Percentiles rank a stretch among this genome's conserved stretches.
phyloP scores from a whole-genome alignment of 1,284 basidiomycete genomes.

The Puccinia horiana region DNA sequence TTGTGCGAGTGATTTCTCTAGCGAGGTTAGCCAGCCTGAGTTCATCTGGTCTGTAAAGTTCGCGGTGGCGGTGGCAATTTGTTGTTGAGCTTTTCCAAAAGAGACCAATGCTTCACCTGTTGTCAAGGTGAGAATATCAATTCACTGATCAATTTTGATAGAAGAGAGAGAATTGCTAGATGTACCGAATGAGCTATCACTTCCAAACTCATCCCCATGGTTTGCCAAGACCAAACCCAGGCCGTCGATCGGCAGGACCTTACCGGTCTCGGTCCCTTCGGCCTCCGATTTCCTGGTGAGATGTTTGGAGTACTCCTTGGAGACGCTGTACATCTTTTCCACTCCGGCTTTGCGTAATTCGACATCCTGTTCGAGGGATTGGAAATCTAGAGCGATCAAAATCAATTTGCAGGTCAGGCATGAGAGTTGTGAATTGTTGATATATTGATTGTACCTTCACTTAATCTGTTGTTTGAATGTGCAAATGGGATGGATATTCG shows the following conservation, averaged over 20 bases:
- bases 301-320: slow-evolving; percentile 49
- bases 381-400: slow-evolving; percentile 30
- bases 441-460: neutral
- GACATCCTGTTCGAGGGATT: slow-evolving; percentile 49
- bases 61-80: slow-evolving; percentile 37
- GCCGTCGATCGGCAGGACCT: slow-evolving; percentile 49
- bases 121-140: neutral
- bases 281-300: slow-evolving; percentile 43
- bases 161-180: neutral
- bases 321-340: slow-evolving; percentile 46
- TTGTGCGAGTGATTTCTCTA: slow-evolving; percentile 47
- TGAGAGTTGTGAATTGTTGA: neutral
- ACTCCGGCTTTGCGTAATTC: slow-evolving; percentile 46
- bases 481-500: neutral
- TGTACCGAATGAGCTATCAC: slow-evolving; percentile 46
- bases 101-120: slow-evolving; percentile 37
- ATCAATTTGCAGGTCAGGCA: neutral
- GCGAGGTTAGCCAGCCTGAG: slow-evolving; percentile 42
- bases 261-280: slow-evolving; percentile 48
- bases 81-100: slow-evolving; percentile 47
- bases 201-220: slow-evolving; percentile 49
- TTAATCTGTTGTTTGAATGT: slow-evolving; percentile 6
- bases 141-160: neutral
- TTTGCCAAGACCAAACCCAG: slow-evolving; percentile 46
- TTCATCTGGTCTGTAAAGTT: slow-evolving; percentile 47